Evolutionary conservation across 148 eudicot genomes (phyloP), one percentile per base, ranked within the genome.

Genomic region (Bassia scoparia): DNA sequence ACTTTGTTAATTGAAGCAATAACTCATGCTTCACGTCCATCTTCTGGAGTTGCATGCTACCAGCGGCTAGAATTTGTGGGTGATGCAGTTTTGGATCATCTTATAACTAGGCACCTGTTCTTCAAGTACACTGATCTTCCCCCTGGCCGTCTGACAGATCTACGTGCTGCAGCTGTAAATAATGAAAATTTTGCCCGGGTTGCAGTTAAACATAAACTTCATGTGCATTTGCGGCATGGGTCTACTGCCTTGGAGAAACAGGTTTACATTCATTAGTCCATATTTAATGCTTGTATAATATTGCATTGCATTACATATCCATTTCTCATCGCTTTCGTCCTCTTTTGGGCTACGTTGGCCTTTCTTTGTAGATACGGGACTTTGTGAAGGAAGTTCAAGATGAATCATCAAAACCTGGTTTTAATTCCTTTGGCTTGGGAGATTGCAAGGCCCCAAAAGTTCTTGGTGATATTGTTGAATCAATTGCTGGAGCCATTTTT

Each of bases 371-470:
- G 98, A 91, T 91, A 68, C 87, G 92, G 52, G 99, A 91, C 68
- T 95, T 95, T 76, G 99, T 95, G 78, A 91, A 87, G 86, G 99
- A 91, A 85, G 94, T 86, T 73, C 78, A 87, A 64, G 76, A 76
- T 68, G 97, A 95, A 69, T 53, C 82, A 49, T 88, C 81, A 71
- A 91, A 88, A 77, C 89, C 93, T 18, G 89, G 92, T 13, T 86
- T 88, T 65, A 95, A 95, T 67, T 95, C 96, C 48, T 95, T 91
- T 81, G 99, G 99, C 37, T 84, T 91, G 73, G 96, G 99, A 78
- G 99, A 95, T 76, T 91, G 97, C 87, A 95, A 91, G 87, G 99
- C 99, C 61, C 97, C 99, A 50, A 95, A 95, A 83, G 99, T 95
- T 75, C 97, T 95, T 34, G 99, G 99, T 35, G 99, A 95, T 76